Evolutionary conservation across 2,329 filamentous ascomycete genomes (phyloP), one percentile per base, ranked within the genome.

Genomic region (Talaromyces albobiverticillius): DNA sequence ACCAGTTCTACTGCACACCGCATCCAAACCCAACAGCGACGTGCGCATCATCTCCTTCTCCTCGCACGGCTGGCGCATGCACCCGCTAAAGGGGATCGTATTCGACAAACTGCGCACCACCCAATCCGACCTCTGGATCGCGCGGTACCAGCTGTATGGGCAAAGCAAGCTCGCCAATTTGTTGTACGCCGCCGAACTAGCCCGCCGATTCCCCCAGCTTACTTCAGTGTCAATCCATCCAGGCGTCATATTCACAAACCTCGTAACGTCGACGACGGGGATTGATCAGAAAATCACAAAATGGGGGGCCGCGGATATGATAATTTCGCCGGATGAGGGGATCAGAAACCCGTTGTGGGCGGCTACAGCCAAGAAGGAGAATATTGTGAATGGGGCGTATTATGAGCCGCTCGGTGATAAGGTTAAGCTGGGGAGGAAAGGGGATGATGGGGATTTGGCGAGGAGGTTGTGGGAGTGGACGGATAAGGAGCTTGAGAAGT

Each of bases 141-240:
- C 46, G 11, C 46, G 46, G 11, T 49, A 49, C 18, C 46, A 49
- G 11, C 76, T 77, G 1, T 82, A 82, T 58, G 75, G 70, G 5
- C 75, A 76, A 14, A 77, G 74, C 53, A 82, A 81, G 61, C 70
- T 77, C 1, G 78, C 77, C 2, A 79, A 78, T 51, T 70, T 79
- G 22, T 62, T 79, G 5, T 75, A 75, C 46, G 75, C 76, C 3
- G 62, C 70, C 1, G 74, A 79, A 57, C 57, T 81, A 3, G 75
- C 75, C 3, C 69, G 73, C 4, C 71, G 73, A 1, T 69, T 75
- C 48, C 75, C 75, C 0, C 58, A 70, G 18, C 66, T 79, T 2
- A 70, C 67, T 25, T 71, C 72, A 26, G 69, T 81, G 8, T 71
- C 75, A 0, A 60, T 82, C 1, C 80, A 82, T 53, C 80, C 80